Base-by-base conservation (phyloP, 352 stramenopile genomes). In the Phytophthora hybrid region DNA sequence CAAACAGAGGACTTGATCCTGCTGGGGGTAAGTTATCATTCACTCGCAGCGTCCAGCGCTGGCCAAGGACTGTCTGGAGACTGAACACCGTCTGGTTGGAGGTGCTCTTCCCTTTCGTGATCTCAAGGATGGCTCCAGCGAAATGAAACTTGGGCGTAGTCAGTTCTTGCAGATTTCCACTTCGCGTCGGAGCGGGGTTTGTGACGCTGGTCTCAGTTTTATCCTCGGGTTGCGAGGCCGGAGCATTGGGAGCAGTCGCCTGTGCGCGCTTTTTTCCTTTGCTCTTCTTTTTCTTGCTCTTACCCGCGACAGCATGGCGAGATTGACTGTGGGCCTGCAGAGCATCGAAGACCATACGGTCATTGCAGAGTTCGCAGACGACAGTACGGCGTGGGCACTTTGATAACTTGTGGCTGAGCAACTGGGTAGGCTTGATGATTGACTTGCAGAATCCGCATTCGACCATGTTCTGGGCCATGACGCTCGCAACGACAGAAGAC, bases 361-460 rank as follows among this genome's bases (percentile, higher is more conserved):
- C 71, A 8, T 61, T 62, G 49, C 77, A 83, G 19, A 73, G 69
- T 5, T 49, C 58, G 26, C 77, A 83, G 19, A 63, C 46, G 18
- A 83, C 66, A 54, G 31, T 64, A 18, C 73, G 73, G 4, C 77
- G 69, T n/a, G 73, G 73, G 37, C 77, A 83, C 55, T 80, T 81
- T 13, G 32, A 55, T 46, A 83, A 59, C 57, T 74, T 79, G 56
- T 81, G 77, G 18, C 56, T 47, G 11, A 83, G 73, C 14, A 83
- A 32, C 37, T 83, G 77, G 13, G 59, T 70, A 23, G 66, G 59
- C 44, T 83, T 80, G 37, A 79, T 72, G 10, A 23, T 69, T 2
- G 61, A 32, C 26, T 79, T 73, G 46, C 73, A 83, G 54, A 75
- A 83, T 0, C 72, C 73, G 11, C 77, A 83, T 23, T 70, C 63